Conservation (phyloP, 2,329 filamentous ascomycete genomes). For the Ceratocystis cubensis region DNA sequence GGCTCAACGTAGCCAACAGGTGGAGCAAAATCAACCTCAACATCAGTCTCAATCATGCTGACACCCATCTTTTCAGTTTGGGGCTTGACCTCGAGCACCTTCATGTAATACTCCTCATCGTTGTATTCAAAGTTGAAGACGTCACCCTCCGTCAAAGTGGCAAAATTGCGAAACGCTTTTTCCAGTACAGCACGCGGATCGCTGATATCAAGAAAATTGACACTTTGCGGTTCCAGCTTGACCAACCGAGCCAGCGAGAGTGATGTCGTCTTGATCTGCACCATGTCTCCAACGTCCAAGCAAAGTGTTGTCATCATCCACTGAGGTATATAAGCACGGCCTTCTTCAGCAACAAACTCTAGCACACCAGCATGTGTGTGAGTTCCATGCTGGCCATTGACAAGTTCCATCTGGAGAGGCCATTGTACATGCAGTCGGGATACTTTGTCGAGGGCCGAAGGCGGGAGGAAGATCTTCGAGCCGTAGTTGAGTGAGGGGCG, state of each 20-base stretch:
- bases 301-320: slow-evolving; percentile 94
- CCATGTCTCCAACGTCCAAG: slow-evolving; percentile 82
- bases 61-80: slow-evolving; percentile 72
- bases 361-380: slow-evolving; percentile 89
- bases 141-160: slow-evolving; percentile 83
- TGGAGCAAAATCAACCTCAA: slow-evolving; percentile 89
- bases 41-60: slow-evolving; percentile 89
- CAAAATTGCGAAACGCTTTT: slow-evolving; percentile 91
- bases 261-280: slow-evolving; percentile 91
- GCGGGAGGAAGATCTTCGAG: slow-evolving; percentile 95
- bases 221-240: slow-evolving; percentile 90
- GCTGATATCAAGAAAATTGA: slow-evolving; percentile 88
- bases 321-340: slow-evolving; percentile 86
- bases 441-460: slow-evolving; percentile 90
- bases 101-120: slow-evolving; percentile 83
- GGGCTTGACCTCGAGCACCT: slow-evolving; percentile 86
- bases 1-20: slow-evolving; percentile 92
- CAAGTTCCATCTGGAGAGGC: slow-evolving; percentile 91
- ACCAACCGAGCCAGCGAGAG: slow-evolving; percentile 82
- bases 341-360: slow-evolving; percentile 96
- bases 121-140: slow-evolving; percentile 96
- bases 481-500: slow-evolving; percentile 86
- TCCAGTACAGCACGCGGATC: slow-evolving; percentile 96
- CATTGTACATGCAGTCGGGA: slow-evolving; percentile 93
- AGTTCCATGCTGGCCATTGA: slow-evolving; percentile 68